These are phyloP conservation scores for Aspergillus tamarii DNA, from an alignment of 2,329 filamentous ascomycete genomes.

Conservation along the genomic window DNA sequence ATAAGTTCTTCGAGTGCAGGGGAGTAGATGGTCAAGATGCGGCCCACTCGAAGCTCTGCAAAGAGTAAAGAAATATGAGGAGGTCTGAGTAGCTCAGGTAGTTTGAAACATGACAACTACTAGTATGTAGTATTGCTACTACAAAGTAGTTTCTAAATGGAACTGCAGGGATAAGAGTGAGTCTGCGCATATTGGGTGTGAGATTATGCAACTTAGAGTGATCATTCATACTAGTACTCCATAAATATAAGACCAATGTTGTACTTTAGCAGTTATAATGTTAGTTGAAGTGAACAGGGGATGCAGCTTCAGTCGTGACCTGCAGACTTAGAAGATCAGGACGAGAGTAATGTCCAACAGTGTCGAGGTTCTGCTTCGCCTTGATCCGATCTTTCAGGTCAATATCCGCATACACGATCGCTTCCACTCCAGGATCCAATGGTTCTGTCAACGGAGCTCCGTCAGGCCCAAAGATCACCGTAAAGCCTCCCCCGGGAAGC, in stretches of 20 bases:
- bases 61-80: background rate
- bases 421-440: background rate
- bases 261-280: background rate
- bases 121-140: background rate
- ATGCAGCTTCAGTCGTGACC: background rate
- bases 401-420: slow-evolving; percentile 3
- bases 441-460: background rate
- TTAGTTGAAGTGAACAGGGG: background rate
- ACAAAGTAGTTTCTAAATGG: background rate
- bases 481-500: slow-evolving; percentile 2
- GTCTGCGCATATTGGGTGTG: background rate
- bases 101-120: background rate
- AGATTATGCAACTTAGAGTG: background rate
- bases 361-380: slow-evolving; percentile 1
- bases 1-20: slow-evolving; percentile 43
- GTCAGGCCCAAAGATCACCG: slow-evolving; percentile 7
- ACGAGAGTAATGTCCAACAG: slow-evolving; percentile 6
- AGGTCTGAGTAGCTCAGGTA: background rate
- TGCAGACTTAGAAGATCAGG: slow-evolving; percentile 3
- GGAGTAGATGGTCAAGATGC: slow-evolving; percentile 34
- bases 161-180: background rate
- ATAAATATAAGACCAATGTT: background rate
- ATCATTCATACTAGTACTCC: background rate
- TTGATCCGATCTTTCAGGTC: background rate
- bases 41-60: background rate